phyloP scores from a whole-genome alignment of 805 yeast genomes.

The Candida patagonica region DNA sequence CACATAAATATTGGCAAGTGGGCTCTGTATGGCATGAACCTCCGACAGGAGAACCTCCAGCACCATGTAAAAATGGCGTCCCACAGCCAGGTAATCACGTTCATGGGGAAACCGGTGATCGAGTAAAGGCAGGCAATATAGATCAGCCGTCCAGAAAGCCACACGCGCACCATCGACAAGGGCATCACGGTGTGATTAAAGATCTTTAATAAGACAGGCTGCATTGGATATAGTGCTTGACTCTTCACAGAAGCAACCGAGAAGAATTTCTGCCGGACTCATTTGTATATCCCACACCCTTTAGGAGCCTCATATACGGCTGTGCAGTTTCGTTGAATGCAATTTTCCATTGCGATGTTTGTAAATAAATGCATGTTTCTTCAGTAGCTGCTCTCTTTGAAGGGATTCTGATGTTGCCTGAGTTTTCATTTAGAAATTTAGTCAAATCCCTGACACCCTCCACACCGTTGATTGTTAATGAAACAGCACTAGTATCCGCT shows the following conservation, averaged over 20 bases:
- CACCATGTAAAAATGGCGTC: conserved; percentile 32
- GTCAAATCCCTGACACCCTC: neutral
- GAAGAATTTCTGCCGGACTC: neutral
- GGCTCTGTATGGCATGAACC: conserved; percentile 45
- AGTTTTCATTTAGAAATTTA: neutral
- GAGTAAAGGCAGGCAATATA: too few relatives aligned
- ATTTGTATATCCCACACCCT: conserved; percentile 4
- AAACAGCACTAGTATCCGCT: neutral
- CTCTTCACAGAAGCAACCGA: too few relatives aligned
- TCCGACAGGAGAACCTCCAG: conserved; percentile 41
- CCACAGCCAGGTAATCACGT: neutral
- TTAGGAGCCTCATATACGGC: conserved; percentile 2
- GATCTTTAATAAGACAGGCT: too few relatives aligned
- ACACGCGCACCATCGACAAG: too few relatives aligned
- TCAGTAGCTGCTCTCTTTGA: conserved; percentile 1
- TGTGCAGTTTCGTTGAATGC: neutral
- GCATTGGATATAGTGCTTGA: too few relatives aligned
- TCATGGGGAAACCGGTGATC: too few relatives aligned
- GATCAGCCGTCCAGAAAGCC: too few relatives aligned
- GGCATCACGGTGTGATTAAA: too few relatives aligned
- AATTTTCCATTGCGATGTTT: conserved; percentile 13
- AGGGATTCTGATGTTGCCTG: neutral
- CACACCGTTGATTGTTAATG: neutral
- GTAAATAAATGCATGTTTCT: conserved; percentile 1
- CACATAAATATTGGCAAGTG: conserved; percentile 50